phyloP scores from a whole-genome alignment of 2,329 filamentous ascomycete genomes.

The Dryadomyces sulphureus region DNA sequence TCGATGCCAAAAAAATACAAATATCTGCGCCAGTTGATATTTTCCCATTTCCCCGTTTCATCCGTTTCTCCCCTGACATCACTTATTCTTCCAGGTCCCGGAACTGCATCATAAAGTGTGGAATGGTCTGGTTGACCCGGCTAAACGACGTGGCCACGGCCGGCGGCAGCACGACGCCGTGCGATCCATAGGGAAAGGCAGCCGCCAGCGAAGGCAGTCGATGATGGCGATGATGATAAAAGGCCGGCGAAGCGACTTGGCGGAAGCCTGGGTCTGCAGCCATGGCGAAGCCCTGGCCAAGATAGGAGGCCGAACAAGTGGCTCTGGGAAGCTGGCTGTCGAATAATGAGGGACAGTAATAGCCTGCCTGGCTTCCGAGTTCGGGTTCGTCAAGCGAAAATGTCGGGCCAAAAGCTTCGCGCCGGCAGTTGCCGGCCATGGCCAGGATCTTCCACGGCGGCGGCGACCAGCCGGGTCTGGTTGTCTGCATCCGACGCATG shows the following conservation, averaged over 20 bases:
- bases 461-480: slow-evolving; percentile 16
- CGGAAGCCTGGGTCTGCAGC: not conserved
- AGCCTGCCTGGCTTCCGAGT: too few species aligned
- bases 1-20: not conserved
- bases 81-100: not conserved
- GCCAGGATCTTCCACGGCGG: slow-evolving; percentile 24
- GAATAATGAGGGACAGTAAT: not conserved
- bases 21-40: not conserved
- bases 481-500: slow-evolving; percentile 1
- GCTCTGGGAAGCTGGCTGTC: not conserved
- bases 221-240: not conserved
- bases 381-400: too few species aligned
- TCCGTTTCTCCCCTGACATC: too few species aligned
- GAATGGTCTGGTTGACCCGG: not conserved
- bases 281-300: not conserved
- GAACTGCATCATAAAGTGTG: not conserved
- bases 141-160: not conserved
- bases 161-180: not conserved
- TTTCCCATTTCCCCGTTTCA: too few species aligned
- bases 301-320: not conserved
- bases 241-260: not conserved
- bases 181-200: not conserved
- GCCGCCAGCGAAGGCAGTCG: not conserved
- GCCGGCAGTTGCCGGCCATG: slow-evolving; percentile 1
- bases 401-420: not conserved